phyloP scores from a whole-genome alignment of 2,329 filamentous ascomycete species.

The Cadophora sp. region DNA sequence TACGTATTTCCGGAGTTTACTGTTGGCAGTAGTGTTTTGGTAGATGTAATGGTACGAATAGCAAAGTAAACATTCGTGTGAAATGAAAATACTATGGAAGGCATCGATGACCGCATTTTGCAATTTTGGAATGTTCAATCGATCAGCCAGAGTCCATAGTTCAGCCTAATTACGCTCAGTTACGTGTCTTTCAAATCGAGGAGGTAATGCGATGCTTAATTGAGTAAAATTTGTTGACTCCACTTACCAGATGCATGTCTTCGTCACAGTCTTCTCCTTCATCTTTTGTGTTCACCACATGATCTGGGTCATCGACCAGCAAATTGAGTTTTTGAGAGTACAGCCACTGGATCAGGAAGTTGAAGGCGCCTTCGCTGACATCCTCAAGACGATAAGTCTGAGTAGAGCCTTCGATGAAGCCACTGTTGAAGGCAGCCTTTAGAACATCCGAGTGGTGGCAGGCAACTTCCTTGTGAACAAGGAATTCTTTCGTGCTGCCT shows the following conservation, averaged over 20 bases:
- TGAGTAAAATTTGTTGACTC: background rate
- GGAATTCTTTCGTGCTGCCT: background rate
- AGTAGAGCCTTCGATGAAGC: conserved; percentile 21
- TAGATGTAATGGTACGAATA: background rate
- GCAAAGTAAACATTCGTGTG: background rate
- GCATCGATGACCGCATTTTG: conserved; percentile 10
- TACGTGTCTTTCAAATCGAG: too few species aligned
- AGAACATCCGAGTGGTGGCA: conserved; percentile 24
- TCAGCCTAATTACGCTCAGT: background rate
- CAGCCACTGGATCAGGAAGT: conserved; percentile 18
- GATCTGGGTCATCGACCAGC: background rate
- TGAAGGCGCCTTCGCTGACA: background rate
- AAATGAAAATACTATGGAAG: background rate
- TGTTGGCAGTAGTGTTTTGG: background rate
- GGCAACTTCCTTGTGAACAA: conserved; percentile 26
- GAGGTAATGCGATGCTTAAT: background rate
- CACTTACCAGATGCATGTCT: background rate
- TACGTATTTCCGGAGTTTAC: background rate
- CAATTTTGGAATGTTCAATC: conserved; percentile 7
- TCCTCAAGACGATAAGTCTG: conserved; percentile 22
- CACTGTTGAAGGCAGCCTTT: conserved; percentile 21
- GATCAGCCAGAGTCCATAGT: conserved; percentile 20
- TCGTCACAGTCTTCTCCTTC: background rate
- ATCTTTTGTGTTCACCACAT: background rate
- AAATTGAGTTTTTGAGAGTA: conserved; percentile 20